These are phyloP conservation scores for Daldinia grandis DNA, from an alignment of 495 filamentous ascomycete species.

Conservation along the genomic window DNA sequence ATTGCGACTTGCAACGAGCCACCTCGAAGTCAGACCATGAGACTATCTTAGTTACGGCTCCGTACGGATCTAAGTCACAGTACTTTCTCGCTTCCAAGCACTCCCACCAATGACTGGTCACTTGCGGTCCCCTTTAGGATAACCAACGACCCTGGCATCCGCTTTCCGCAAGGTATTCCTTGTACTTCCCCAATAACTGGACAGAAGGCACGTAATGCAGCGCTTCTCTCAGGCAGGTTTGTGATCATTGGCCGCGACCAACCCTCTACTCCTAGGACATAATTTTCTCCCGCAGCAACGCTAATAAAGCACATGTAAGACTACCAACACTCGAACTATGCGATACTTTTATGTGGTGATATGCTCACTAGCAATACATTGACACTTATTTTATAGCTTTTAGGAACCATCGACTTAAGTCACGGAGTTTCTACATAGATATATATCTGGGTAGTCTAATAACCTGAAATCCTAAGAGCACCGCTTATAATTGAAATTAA, in stretches of 20 bases:
- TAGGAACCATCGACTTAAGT: background rate
- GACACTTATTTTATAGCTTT: background rate
- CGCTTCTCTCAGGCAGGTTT: slow-evolving; percentile 12
- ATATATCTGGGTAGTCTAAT: too few species aligned
- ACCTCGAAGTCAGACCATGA: slow-evolving; percentile 39
- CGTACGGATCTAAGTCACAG: slow-evolving; percentile 30
- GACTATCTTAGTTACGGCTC: slow-evolving; percentile 30
- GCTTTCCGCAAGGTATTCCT: slow-evolving; percentile 37
- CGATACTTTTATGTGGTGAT: background rate
- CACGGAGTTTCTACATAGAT: background rate
- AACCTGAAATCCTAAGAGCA: slow-evolving; percentile 7
- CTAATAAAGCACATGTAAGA: slow-evolving; percentile 6
- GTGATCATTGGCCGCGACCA: slow-evolving; percentile 2
- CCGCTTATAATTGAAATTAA: background rate
- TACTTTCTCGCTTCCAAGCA: slow-evolving; percentile 39
- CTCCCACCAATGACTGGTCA: slow-evolving; percentile 38
- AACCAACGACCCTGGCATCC: slow-evolving; percentile 36
- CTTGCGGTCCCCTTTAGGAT: slow-evolving; percentile 40
- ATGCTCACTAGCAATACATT: background rate
- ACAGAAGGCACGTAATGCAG: slow-evolving; percentile 26
- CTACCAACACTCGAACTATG: background rate
- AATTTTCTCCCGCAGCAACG: slow-evolving; percentile 1
- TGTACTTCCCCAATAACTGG: slow-evolving; percentile 27
- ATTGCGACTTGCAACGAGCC: slow-evolving; percentile 18
- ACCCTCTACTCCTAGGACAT: background rate